phyloP scores from a whole-genome alignment of 2,329 filamentous ascomycete species.

The Curvularia hawaiiensis region DNA sequence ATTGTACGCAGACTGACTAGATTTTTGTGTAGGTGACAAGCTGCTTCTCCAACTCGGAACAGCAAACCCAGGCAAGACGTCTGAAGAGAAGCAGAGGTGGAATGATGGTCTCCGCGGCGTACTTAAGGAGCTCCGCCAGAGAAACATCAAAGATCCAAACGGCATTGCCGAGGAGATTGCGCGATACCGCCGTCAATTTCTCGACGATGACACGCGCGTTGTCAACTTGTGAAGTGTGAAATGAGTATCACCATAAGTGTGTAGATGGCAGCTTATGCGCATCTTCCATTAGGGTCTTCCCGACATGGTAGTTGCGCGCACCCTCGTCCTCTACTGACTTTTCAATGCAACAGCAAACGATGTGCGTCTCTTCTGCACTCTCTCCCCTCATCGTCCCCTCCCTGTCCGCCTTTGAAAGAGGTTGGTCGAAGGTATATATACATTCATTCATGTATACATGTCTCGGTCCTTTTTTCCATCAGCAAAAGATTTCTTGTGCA shows the following conservation, averaged over 20 bases:
- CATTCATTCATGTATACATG: neutral
- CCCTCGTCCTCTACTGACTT: conserved; percentile 10
- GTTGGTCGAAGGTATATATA: conserved; percentile 1
- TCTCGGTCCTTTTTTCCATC: conserved; percentile 4
- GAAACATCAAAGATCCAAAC: conserved; percentile 46
- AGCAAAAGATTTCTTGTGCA: conserved; percentile 3
- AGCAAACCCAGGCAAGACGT: conserved; percentile 64
- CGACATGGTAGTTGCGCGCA: conserved; percentile 6
- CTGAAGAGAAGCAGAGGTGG: conserved; percentile 62
- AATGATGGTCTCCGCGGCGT: conserved; percentile 46
- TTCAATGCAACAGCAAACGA: conserved; percentile 7
- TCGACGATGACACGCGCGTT: conserved; percentile 48
- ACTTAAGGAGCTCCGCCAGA: conserved; percentile 45
- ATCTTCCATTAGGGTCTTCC: neutral
- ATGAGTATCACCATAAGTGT: neutral
- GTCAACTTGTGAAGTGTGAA: conserved; percentile 41
- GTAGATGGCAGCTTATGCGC: conserved; percentile 5
- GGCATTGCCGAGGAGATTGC: conserved; percentile 48
- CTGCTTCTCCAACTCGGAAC: conserved; percentile 74
- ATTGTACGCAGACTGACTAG: conserved; percentile 47
- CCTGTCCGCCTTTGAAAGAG: neutral
- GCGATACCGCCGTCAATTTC: conserved; percentile 47
- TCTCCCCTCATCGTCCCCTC: neutral
- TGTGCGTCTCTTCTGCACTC: conserved; percentile 8
- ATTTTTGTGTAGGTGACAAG: conserved; percentile 65